Base-by-base conservation (phyloP, 2,329 filamentous ascomycete species). In the Rutstroemia sp. region DNA sequence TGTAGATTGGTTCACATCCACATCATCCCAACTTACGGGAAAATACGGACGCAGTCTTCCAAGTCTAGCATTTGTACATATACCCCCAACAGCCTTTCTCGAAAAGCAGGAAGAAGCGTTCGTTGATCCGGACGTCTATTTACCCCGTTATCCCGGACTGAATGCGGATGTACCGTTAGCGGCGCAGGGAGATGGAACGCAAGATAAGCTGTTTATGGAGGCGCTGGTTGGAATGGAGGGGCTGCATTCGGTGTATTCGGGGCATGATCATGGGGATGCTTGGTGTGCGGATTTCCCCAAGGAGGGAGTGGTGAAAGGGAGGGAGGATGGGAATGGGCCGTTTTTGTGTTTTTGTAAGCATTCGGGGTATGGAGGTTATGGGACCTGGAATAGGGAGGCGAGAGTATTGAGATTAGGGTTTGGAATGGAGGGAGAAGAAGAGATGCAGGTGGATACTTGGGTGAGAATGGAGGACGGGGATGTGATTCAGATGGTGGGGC, bases 331-430 rank as follows among this genome's bases (percentile, higher is more conserved):
- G 72, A 71, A 63, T 72, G 72, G 72, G 0, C 63, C n/a, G 30
- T 72, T 75, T 19, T 57, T 78, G 62, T 87, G 85, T 64, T 82
- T 81, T 61, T 82, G 83, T 5, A 80, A 86, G 61, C 84, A 86
- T 61, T 78, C 82, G 0, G 86, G 86, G 0, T 88, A 88, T 55
- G 86, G 85, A 0, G 86, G 86, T 0, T 89, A 89, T 62, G 82
- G 84, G 0, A 73, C 75, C 47, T 87, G 80, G 80, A 77, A 78
- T 9, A 78, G 85, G 0, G 86, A 85, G 1, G 76, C 77, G 4
- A 73, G 83, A 1, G 79, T 85, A 61, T 70, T 87, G 12, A 62
- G 74, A 2, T 61, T 86, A 1, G 70, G 74, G 2, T 71, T 78
- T 42, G 30, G 10, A 34, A 1, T 12, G 10, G 30, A 34, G 2